Conservation (phyloP, 148 eudicot species). For the Rhododendron ovatum region DNA sequence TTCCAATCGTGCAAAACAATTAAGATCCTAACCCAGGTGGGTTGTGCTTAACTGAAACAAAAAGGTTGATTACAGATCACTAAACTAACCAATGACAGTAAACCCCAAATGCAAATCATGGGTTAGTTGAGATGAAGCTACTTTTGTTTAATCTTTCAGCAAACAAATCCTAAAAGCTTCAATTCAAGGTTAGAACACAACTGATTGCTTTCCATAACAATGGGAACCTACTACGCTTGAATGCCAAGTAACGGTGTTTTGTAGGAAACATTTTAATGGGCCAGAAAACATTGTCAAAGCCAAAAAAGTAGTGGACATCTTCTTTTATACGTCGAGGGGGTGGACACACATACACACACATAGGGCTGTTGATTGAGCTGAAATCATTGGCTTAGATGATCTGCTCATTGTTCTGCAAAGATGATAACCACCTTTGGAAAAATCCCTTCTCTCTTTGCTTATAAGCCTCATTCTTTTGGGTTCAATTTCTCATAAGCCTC, state of each 20-base stretch:
- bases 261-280: neutral
- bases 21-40: conserved; percentile 10
- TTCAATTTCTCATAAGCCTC: neutral
- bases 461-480: neutral
- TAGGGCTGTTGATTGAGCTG: neutral
- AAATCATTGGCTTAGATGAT: neutral
- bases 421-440: neutral
- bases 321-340: too few species aligned
- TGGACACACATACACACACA: neutral
- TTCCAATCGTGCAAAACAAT: conserved; percentile 18
- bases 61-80: conserved; percentile 31
- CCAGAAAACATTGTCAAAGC: neutral
- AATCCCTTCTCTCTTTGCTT: neutral
- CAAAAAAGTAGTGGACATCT: too few species aligned
- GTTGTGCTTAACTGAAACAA: conserved; percentile 23
- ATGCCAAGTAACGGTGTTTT: conserved; percentile 29
- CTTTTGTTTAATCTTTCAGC: conserved; percentile 39
- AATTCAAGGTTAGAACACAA: conserved; percentile 9
- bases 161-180: conserved; percentile 23
- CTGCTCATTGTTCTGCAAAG: neutral
- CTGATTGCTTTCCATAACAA: conserved; percentile 18
- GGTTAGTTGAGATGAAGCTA: conserved; percentile 54
- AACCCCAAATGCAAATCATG: conserved; percentile 30
- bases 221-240: conserved; percentile 46
- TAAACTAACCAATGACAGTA: neutral